Conservation (phyloP, 2,329 filamentous ascomycete species). For the Colletotrichum sp. region DNA sequence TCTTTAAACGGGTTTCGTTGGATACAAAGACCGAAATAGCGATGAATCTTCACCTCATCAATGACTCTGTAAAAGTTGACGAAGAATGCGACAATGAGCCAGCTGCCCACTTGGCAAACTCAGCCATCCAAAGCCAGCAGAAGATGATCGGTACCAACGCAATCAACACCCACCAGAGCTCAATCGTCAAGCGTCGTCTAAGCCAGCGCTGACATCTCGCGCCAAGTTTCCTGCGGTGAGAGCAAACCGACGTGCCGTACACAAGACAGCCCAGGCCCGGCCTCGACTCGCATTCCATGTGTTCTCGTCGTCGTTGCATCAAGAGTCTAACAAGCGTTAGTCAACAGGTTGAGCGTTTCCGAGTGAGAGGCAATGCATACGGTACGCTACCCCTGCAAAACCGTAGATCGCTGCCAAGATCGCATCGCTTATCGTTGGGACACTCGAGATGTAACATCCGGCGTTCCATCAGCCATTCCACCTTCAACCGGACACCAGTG, state of each 20-base stretch:
- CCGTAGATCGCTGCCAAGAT: conserved; percentile 61
- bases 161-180: conserved; percentile 55
- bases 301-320: conserved; percentile 64
- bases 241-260: conserved; percentile 53
- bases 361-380: conserved; percentile 39
- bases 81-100: not conserved
- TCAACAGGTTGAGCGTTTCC: not conserved
- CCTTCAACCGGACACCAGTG: conserved; percentile 69
- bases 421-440: conserved; percentile 62
- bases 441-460: conserved; percentile 68
- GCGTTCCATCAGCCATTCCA: conserved; percentile 72
- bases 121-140: conserved; percentile 40
- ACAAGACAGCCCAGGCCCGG: conserved; percentile 62
- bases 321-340: conserved; percentile 45
- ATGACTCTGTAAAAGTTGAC: not conserved
- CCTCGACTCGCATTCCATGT: conserved; percentile 64
- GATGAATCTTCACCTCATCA: not conserved
- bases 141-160: conserved; percentile 43
- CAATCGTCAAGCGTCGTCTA: conserved; percentile 46
- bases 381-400: conserved; percentile 66
- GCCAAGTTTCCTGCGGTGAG: conserved; percentile 44
- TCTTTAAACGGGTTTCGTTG: not conserved
- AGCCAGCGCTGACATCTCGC: conserved; percentile 54
- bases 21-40: fast-evolving
- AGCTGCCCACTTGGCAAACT: not conserved